A percentile compares a stretch with the other conserved stretches of the same genome.
Conservation (phyloP, 2,329 filamentous ascomycete genomes). For the Raffaelea albimanens region DNA sequence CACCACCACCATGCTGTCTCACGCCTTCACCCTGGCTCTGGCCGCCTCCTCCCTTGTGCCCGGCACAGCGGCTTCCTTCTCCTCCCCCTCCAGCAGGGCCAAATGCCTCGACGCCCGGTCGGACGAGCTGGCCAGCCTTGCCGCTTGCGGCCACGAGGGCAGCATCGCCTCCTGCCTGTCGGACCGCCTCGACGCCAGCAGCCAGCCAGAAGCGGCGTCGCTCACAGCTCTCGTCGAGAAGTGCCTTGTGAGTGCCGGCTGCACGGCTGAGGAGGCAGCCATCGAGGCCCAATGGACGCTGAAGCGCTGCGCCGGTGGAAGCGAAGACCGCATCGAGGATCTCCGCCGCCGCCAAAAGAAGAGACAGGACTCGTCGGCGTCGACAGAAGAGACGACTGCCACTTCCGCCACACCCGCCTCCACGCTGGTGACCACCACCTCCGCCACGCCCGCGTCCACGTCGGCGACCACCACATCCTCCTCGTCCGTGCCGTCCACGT, state of each 20-base stretch:
- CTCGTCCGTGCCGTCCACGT: constrained; percentile 2
- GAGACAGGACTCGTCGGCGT: background rate
- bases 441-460: background rate
- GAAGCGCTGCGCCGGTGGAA: constrained; percentile 19
- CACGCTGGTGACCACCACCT: background rate
- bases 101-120: constrained; percentile 31
- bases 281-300: constrained; percentile 25
- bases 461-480: constrained; percentile 5
- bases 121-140: constrained; percentile 26
- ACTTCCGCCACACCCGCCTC: constrained; percentile 1
- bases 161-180: constrained; percentile 34
- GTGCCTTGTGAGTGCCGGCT: constrained; percentile 27
- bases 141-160: constrained; percentile 33
- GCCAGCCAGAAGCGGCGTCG: too few relatives aligned
- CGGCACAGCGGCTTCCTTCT: too few relatives aligned
- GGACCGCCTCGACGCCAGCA: too few relatives aligned
- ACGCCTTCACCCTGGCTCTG: too few relatives aligned
- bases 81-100: constrained; percentile 2
- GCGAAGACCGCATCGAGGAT: constrained; percentile 9
- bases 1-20: too few relatives aligned
- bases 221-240: too few relatives aligned
- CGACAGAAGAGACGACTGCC: background rate
- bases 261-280: constrained; percentile 23
- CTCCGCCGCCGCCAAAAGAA: constrained; percentile 12
- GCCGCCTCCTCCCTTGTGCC: too few relatives aligned